Base-by-base conservation (phyloP, 305 asterid genomes). In the Solanum hybrid region DNA sequence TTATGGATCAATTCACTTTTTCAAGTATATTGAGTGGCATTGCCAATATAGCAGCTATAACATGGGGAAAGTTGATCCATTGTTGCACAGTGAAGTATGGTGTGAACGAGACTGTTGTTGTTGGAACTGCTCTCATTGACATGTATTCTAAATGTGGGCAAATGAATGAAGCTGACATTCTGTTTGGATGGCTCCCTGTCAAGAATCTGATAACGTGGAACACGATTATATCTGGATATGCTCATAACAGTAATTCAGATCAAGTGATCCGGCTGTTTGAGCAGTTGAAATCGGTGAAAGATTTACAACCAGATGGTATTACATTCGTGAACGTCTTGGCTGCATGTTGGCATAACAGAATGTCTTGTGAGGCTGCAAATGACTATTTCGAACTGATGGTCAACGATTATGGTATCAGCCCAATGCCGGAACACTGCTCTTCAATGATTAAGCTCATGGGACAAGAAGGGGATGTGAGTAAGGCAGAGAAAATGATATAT, bases 171-270 rank as follows among this genome's bases (percentile, higher is more conserved):
- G 98, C 95, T 1, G 94, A 92, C 34, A 73, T 79, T 74, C 42
- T 90, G 64, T 96, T 95, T 85, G 90, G 90, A 2, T 92, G 91
- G 2, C 94, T 97, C 14, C 93, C 92, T 0, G 90, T 73, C 26
- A 97, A 93, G 95, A 96, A 97, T 90, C 71, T 97, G 89, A 92
- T 96, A 3, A 94, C 96, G 4, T 96, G 98, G 98, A 97, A 97
- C 42, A 90, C 97, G 0, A 75, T 96, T 91, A 91, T 97, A 88
- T 96, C 97, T 8, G 97, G 99, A n/a, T 90, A 94, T 40, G 97
- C 95, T 33, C 96, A 93, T 76, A 94, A 93, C 20, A 94, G 98
- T 14, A 40, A 93, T 76, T 91, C 94, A 40, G 18, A 20, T 35
- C 94, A 86, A 93, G 97, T 93, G 89, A 89, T 96, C 57, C 89